Conservation (phyloP, 805 yeast species). For the Gaillardinia entomophila region DNA sequence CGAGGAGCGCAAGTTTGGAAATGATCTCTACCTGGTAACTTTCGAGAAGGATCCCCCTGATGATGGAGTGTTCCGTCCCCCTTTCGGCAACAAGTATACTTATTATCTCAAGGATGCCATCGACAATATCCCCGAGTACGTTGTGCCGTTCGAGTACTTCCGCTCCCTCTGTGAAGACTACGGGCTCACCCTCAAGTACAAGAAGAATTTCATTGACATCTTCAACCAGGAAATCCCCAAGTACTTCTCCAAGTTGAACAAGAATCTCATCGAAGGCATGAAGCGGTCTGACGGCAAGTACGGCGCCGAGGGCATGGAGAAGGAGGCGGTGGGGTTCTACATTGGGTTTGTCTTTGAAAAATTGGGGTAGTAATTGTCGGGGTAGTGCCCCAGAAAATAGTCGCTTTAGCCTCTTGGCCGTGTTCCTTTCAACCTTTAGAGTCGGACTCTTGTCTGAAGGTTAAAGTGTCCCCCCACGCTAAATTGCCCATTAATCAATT, state of each 20-base stretch:
- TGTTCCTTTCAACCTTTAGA: too few species aligned
- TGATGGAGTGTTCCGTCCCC: conserved; percentile 65
- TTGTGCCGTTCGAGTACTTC: conserved; percentile 88
- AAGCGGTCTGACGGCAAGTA: conserved; percentile 71
- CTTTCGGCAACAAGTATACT: conserved; percentile 79
- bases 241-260: conserved; percentile 53
- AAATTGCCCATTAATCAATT: too few species aligned
- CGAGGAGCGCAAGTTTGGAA: conserved; percentile 63
- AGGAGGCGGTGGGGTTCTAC: conserved; percentile 86
- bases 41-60: conserved; percentile 77
- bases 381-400: too few species aligned
- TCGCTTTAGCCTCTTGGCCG: too few species aligned
- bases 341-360: conserved; percentile 79
- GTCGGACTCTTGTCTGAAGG: too few species aligned
- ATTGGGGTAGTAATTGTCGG: conserved; percentile 23
- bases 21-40: conserved; percentile 72
- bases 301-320: conserved; percentile 85
- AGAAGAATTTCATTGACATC: conserved; percentile 74
- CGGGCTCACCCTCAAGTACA: conserved; percentile 64
- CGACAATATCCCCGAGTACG: conserved; percentile 93
- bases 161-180: conserved; percentile 80
- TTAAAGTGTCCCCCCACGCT: too few species aligned
- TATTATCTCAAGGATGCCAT: conserved; percentile 89
- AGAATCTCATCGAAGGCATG: conserved; percentile 62
- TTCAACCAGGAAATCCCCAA: conserved; percentile 74